phyloP scores from a whole-genome alignment of 2,329 filamentous ascomycete genomes.

The Diaporthe batatas region DNA sequence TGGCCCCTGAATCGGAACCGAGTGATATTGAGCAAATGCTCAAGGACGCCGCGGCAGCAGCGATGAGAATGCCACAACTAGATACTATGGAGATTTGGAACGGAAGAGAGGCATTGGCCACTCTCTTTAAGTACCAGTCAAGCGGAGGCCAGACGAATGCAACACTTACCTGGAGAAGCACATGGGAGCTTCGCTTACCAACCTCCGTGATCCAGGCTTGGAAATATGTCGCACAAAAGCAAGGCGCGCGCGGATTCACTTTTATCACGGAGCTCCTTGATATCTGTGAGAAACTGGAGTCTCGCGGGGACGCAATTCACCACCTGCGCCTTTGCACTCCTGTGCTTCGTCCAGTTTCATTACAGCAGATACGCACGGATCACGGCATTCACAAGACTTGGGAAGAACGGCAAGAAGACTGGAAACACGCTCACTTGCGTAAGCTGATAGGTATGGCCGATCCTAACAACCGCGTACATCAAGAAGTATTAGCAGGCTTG shows the following conservation, averaged over 20 bases:
- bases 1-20: slow-evolving; percentile 40
- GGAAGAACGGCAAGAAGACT: not conserved
- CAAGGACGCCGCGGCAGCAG: slow-evolving; percentile 46
- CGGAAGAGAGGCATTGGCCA: slow-evolving; percentile 49
- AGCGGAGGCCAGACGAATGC: slow-evolving; percentile 38
- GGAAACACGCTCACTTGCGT: too few species aligned
- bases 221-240: slow-evolving; percentile 48
- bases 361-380: not conserved
- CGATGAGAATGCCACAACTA: slow-evolving; percentile 50
- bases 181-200: slow-evolving; percentile 51
- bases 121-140: slow-evolving; percentile 50
- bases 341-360: not conserved
- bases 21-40: slow-evolving; percentile 44
- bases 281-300: not conserved
- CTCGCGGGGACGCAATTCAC: not conserved
- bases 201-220: slow-evolving; percentile 46
- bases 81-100: slow-evolving; percentile 54
- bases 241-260: slow-evolving; percentile 44
- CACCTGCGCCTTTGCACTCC: not conserved
- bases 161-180: slow-evolving; percentile 48
- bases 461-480: too few species aligned
- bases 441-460: too few species aligned
- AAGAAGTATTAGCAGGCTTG: not conserved
- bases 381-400: not conserved
- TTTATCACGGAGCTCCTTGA: slow-evolving; percentile 43